phyloP scores from a whole-genome alignment of 2,329 filamentous ascomycete species.

The Alternaria ventricosa region DNA sequence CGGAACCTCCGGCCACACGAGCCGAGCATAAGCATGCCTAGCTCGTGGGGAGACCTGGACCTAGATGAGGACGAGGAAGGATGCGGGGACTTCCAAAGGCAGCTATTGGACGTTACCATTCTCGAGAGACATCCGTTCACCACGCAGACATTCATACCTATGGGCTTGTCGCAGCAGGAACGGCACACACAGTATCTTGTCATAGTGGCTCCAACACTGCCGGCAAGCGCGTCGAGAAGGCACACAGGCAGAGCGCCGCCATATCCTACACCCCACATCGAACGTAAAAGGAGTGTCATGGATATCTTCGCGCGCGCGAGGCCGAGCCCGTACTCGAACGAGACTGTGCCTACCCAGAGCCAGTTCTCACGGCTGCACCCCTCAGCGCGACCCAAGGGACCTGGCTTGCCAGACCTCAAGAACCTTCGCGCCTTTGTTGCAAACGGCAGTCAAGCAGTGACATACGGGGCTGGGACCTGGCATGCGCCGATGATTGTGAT shows the following conservation, averaged over 20 bases:
- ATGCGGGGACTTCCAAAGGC: slow-evolving; percentile 26
- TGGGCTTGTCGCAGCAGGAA: slow-evolving; percentile 63
- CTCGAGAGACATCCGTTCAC: slow-evolving; percentile 94
- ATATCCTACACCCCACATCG: slow-evolving; percentile 51
- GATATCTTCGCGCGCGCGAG: slow-evolving; percentile 53
- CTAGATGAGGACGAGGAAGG: slow-evolving; percentile 42
- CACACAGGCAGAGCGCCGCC: slow-evolving; percentile 43
- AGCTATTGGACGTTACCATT: slow-evolving; percentile 70
- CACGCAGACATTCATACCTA: slow-evolving; percentile 88
- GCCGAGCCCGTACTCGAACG: slow-evolving; percentile 59
- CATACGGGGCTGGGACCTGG: slow-evolving; percentile 91
- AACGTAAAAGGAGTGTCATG: slow-evolving; percentile 33
- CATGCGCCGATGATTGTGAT: slow-evolving; percentile 96
- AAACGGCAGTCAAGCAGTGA: slow-evolving; percentile 80
- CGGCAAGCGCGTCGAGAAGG: slow-evolving; percentile 49
- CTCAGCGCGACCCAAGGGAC: slow-evolving; percentile 51
- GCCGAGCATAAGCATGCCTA: slow-evolving; percentile 44
- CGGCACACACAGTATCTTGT: slow-evolving; percentile 72
- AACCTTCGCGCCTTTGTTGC: slow-evolving; percentile 80
- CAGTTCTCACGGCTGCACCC: slow-evolving; percentile 38
- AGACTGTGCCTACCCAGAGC: slow-evolving; percentile 48
- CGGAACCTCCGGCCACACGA: slow-evolving; percentile 59
- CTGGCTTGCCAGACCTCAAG: slow-evolving; percentile 74
- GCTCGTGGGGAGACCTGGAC: slow-evolving; percentile 43
- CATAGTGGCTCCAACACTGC: slow-evolving; percentile 82